Evolutionary conservation across 2,329 filamentous ascomycete species (phyloP).

Genomic region (Clonostachys chloroleuca): DNA sequence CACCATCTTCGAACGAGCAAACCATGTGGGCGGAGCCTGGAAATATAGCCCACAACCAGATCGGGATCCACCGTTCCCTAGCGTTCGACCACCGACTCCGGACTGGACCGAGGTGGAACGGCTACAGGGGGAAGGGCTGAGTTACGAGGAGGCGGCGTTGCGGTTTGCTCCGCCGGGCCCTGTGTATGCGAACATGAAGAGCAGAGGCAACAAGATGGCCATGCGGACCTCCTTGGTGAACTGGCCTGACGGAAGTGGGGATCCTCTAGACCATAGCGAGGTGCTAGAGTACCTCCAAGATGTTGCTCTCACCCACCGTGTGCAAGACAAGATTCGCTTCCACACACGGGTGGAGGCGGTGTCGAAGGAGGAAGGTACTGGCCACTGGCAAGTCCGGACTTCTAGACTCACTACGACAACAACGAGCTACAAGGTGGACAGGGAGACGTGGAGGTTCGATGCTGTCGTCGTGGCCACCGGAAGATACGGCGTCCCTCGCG

Average conservation of each 20-base stretch:
- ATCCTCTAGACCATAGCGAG: slow-evolving; percentile 51
- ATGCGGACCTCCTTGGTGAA: slow-evolving; percentile 33
- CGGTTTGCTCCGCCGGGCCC: slow-evolving; percentile 28
- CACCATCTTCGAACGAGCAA: too few relatives aligned
- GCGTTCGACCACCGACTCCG: too few relatives aligned
- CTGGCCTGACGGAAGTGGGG: slow-evolving; percentile 57
- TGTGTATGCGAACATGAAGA: slow-evolving; percentile 57
- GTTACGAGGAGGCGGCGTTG: background rate
- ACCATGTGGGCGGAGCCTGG: too few relatives aligned
- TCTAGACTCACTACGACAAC: slow-evolving; percentile 28
- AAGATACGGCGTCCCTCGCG: slow-evolving; percentile 59
- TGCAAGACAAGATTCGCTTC: slow-evolving; percentile 45
- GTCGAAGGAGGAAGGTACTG: slow-evolving; percentile 31
- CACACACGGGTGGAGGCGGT: slow-evolving; percentile 53
- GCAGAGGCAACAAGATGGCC: slow-evolving; percentile 65
- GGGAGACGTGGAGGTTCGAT: slow-evolving; percentile 41
- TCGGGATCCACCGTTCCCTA: too few relatives aligned
- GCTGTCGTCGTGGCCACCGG: slow-evolving; percentile 63
- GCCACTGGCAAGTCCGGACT: slow-evolving; percentile 46
- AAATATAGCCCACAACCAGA: too few relatives aligned
- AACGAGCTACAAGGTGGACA: slow-evolving; percentile 10
- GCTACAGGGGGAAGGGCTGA: too few relatives aligned
- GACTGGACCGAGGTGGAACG: too few relatives aligned
- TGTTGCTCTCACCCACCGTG: slow-evolving; percentile 44
- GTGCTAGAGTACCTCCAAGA: slow-evolving; percentile 58